Evolutionary conservation across 352 stramenopile genomes (phyloP), one percentile per base, ranked within the genome.

Genomic region (Albugo candida): DNA sequence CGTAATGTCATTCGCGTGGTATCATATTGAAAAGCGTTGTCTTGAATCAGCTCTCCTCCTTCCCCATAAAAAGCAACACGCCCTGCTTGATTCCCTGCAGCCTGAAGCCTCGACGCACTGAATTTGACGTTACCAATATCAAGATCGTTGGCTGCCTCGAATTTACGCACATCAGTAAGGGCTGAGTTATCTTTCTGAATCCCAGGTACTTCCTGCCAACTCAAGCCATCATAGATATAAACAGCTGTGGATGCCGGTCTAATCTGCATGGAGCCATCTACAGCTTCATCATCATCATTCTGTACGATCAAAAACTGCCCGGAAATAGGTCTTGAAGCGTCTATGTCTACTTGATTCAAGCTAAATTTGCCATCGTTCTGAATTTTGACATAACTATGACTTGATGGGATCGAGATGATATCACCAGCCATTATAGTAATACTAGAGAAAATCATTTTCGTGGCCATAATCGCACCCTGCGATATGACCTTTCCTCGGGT

Each of bases 271-370:
- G 75, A 64, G 8, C 68, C 68, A 14, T 56, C 40, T 0, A 87
- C 53, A 14, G 41, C 41, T 24, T 84, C 53, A 18, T 71, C 67
- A 53, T 84, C 75, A 19, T 79, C 65, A 49, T 84, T 87, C 49
- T 87, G 75, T 21, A 87, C 57, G 13, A 87, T 58, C 21, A 87
- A 60, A 8, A 87, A 53, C 41, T 87, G 75, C 1, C 75, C 75
- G 17, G 60, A 58, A 17, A 63, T 63, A 1, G 75, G 69, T 3
- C 59, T 44, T 4, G 55, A 34, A 35, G 38, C 47, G 37, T 80
- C 67, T 2, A 87, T 69, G n/a, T 36, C 47, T 1, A 61, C 69
- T 0, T 19, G 19, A 27, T 81, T 83, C 14, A 42, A 14, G 2
- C 47, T 46, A 0, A 19, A 27, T 10, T 48, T 55, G 17, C 74